Conservation (phyloP, 1,139 yeast species). For the Debaryomycetaceae sp. region DNA sequence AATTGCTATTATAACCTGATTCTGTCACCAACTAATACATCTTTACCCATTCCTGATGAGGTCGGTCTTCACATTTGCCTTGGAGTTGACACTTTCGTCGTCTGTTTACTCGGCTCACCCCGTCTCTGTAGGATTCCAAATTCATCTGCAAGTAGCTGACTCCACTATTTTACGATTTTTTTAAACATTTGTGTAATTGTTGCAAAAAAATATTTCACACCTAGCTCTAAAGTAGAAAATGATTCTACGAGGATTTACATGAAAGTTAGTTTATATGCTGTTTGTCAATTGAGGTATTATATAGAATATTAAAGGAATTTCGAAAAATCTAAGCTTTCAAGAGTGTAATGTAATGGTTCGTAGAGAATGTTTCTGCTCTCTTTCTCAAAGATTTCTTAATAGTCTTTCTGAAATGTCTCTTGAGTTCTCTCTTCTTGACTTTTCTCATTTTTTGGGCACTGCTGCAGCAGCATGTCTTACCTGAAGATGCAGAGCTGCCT, state of each 20-base stretch:
- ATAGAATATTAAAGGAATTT: not conserved
- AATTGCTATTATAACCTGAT: conserved; percentile 1
- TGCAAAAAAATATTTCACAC: not conserved
- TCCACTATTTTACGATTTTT: not conserved
- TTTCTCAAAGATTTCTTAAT: conserved; percentile 10
- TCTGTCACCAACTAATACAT: too few species aligned
- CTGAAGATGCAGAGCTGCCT: conserved; percentile 9
- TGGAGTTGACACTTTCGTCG: too few species aligned
- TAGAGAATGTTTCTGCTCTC: conserved; percentile 4
- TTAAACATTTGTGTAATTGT: not conserved
- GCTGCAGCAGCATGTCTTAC: conserved; percentile 11
- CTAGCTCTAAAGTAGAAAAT: not conserved
- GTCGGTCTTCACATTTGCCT: too few species aligned
- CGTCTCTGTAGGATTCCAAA: too few species aligned
- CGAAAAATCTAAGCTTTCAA: conserved; percentile 1
- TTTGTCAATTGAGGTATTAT: not conserved
- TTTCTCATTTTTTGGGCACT: conserved; percentile 7
- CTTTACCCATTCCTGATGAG: too few species aligned
- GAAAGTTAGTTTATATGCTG: not conserved
- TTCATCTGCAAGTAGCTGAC: too few species aligned
- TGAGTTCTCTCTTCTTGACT: conserved; percentile 19
- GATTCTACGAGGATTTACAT: not conserved
- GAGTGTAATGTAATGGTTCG: conserved; percentile 1
- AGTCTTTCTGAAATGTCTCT: conserved; percentile 15
- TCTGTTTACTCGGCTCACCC: too few species aligned